Evolutionary conservation across 495 filamentous ascomycete genomes (phyloP).

Genomic region (Patellaria atrata): DNA sequence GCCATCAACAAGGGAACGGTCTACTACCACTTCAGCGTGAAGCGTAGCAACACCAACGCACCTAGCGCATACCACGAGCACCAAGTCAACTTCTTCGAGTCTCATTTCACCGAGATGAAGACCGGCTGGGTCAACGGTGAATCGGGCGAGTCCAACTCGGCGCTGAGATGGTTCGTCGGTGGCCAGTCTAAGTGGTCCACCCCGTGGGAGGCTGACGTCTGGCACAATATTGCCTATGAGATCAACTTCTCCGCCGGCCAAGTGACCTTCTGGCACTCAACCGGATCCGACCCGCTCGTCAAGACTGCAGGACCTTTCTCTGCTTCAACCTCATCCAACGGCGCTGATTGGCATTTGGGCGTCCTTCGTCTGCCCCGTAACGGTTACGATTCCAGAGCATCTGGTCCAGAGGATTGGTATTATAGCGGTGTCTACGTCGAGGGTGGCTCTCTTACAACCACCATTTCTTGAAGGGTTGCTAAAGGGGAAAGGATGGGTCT

Average conservation of each 20-base stretch:
- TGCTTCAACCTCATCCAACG: constrained; percentile 49
- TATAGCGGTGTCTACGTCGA: constrained; percentile 63
- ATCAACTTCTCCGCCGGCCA: constrained; percentile 41
- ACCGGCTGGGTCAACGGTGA: constrained; percentile 50
- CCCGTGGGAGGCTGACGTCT: constrained; percentile 39
- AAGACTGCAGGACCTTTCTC: constrained; percentile 42
- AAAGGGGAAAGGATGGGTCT: too few species aligned
- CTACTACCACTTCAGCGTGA: constrained; percentile 59
- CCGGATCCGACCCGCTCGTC: constrained; percentile 40
- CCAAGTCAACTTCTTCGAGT: constrained; percentile 64
- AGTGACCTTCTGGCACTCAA: constrained; percentile 57
- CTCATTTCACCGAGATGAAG: constrained; percentile 65
- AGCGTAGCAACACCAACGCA: constrained; percentile 41
- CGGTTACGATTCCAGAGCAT: constrained; percentile 36
- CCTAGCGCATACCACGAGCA: constrained; percentile 50
- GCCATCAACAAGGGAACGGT: constrained; percentile 47
- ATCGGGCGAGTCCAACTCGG: constrained; percentile 36
- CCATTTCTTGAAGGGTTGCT: constrained; percentile 41
- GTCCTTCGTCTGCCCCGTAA: constrained; percentile 49
- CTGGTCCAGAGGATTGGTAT: constrained; percentile 48
- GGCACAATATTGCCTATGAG: constrained; percentile 57
- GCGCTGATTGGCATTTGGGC: constrained; percentile 61
- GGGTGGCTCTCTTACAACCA: constrained; percentile 43
- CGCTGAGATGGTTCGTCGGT: constrained; percentile 39
- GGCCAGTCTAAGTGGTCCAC: constrained; percentile 40